Evolutionary conservation across 139 green algal genomes (phyloP).

Genomic region (Chlamydomonas sp.): DNA sequence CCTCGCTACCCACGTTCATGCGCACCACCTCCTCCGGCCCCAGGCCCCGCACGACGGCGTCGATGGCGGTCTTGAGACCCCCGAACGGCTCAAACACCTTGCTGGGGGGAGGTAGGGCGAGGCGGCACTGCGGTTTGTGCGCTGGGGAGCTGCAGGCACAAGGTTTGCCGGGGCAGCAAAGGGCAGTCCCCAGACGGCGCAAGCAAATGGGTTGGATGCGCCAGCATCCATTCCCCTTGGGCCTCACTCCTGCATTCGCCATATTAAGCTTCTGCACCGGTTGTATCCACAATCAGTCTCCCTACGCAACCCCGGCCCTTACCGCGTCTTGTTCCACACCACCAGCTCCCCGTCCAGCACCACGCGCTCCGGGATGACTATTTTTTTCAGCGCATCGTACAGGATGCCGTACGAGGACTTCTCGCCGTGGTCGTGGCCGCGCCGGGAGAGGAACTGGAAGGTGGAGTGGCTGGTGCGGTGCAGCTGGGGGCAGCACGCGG

Average conservation of each 20-base stretch:
- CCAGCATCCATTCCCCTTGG: not conserved
- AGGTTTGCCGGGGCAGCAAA: not conserved
- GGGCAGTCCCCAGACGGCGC: too few relatives aligned
- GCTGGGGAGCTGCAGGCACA: too few relatives aligned
- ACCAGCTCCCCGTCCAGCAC: constrained; percentile 77
- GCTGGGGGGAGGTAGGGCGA: constrained; percentile 6
- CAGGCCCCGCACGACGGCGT: constrained; percentile 42
- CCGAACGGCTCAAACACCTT: constrained; percentile 76
- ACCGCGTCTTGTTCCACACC: constrained; percentile 71
- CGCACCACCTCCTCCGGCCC: constrained; percentile 3
- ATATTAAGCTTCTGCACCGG: not conserved
- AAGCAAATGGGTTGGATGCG: too few relatives aligned
- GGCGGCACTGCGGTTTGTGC: too few relatives aligned
- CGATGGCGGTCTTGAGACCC: constrained; percentile 54
- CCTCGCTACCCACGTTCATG: not conserved
- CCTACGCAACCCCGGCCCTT: not conserved
- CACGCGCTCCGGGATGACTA: constrained; percentile 27
- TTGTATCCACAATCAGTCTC: not conserved
- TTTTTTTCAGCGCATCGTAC: constrained; percentile 1
- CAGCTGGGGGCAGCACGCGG: too few relatives aligned
- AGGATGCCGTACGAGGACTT: constrained; percentile 35
- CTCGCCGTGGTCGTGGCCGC: constrained; percentile 58
- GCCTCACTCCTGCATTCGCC: not conserved
- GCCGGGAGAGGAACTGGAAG: constrained; percentile 52
- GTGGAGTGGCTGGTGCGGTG: constrained; percentile 14